phyloP scores from a whole-genome alignment of 2,329 filamentous ascomycete genomes.

The Diaporthe vexans region DNA sequence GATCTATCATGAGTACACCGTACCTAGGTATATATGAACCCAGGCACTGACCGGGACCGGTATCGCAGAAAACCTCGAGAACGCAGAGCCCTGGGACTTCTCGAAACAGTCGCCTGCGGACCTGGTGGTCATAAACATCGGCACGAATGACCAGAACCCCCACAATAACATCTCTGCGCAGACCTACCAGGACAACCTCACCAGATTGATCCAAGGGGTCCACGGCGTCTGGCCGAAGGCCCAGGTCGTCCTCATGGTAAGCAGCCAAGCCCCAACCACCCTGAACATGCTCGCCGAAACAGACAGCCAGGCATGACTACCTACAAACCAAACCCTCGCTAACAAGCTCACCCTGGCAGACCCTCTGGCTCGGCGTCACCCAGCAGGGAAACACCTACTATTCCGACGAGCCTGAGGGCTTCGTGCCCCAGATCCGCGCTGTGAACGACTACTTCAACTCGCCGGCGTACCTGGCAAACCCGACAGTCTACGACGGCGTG shows the following conservation, averaged over 20 bases:
- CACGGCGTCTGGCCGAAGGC: conserved; percentile 62
- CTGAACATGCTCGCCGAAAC: too few species aligned
- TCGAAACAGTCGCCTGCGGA: conserved; percentile 57
- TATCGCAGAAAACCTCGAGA: conserved; percentile 45
- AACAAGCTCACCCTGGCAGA: conserved; percentile 50
- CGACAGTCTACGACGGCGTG: conserved; percentile 56
- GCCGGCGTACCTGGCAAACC: conserved; percentile 56
- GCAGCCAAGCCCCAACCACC: conserved; percentile 10
- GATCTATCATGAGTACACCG: not conserved
- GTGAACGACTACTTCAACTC: conserved; percentile 68
- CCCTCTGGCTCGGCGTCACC: conserved; percentile 68
- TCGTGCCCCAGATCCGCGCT: conserved; percentile 63
- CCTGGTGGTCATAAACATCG: conserved; percentile 62
- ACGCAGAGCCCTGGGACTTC: conserved; percentile 62
- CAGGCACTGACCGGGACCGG: not conserved
- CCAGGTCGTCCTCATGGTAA: conserved; percentile 60
- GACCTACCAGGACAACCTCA: conserved; percentile 58
- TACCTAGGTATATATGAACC: too few species aligned
- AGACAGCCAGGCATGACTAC: too few species aligned
- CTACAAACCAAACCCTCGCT: conserved; percentile 36
- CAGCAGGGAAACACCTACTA: conserved; percentile 64
- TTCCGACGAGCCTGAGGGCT: conserved; percentile 57
- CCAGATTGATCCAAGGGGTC: conserved; percentile 60
- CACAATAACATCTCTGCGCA: conserved; percentile 53
- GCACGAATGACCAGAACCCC: conserved; percentile 59